These are phyloP conservation scores for Paraglomus occultum DNA, from an alignment of 192 early-diverging fungal genomes.

Conservation along the genomic window DNA sequence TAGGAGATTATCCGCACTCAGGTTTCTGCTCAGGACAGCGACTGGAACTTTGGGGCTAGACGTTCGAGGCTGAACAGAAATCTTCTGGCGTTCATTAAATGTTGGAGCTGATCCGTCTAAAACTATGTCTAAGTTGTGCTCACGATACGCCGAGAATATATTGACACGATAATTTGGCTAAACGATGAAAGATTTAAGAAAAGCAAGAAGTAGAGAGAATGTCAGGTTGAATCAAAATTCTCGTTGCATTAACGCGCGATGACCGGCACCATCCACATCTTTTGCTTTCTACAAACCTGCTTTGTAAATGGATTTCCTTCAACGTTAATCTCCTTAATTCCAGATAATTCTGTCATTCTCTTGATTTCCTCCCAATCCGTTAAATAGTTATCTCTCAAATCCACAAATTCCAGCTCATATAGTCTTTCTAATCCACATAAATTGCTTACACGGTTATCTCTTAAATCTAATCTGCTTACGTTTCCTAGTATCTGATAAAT, in stretches of 20 bases:
- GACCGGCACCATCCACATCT: background rate
- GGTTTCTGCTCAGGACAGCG: conserved; percentile 35
- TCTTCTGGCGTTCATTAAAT: conserved; percentile 43
- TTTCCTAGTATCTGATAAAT: conserved; percentile 54
- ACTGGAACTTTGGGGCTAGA: conserved; percentile 30
- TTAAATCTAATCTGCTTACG: conserved; percentile 47
- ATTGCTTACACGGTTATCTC: conserved; percentile 48
- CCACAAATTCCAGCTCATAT: conserved; percentile 53
- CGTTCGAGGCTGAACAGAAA: conserved; percentile 26
- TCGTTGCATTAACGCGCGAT: no score
- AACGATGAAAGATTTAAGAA: conserved; percentile 4
- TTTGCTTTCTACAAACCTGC: conserved; percentile 39
- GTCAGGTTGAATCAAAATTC: background rate
- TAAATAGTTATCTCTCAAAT: conserved; percentile 54
- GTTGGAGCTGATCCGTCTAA: conserved; percentile 52
- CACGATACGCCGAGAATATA: conserved; percentile 48
- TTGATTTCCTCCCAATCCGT: conserved; percentile 52
- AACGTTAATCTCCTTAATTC: conserved; percentile 51
- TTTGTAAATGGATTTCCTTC: conserved; percentile 54
- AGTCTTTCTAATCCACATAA: conserved; percentile 56
- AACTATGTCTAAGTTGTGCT: conserved; percentile 43
- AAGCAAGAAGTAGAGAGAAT: background rate
- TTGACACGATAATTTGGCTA: conserved; percentile 50
- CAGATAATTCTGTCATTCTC: conserved; percentile 46
- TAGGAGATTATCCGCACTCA: conserved; percentile 16